Evolutionary conservation across 2,329 filamentous ascomycete species (phyloP).

Genomic region (Microdochium bolleyi): DNA sequence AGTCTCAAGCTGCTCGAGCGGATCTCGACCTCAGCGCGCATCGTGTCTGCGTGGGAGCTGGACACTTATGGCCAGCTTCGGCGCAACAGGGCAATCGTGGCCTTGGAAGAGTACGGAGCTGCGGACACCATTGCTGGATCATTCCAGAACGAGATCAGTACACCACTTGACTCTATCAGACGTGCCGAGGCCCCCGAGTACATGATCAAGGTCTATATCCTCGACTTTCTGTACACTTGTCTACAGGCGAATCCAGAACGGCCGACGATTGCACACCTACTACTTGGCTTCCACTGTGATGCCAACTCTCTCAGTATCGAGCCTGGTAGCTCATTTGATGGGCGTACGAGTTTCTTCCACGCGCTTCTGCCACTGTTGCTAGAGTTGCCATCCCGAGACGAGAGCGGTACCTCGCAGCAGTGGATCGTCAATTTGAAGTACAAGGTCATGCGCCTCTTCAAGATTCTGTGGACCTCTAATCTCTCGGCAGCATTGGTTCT

Average conservation of each 20-base stretch:
- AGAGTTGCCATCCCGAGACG: slow-evolving; percentile 57
- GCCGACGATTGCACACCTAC: slow-evolving; percentile 81
- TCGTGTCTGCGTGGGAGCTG: slow-evolving; percentile 61
- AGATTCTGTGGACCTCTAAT: slow-evolving; percentile 75
- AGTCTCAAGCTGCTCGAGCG: slow-evolving; percentile 80
- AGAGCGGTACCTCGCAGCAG: slow-evolving; percentile 47
- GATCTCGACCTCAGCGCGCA: slow-evolving; percentile 74
- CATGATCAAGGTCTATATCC: slow-evolving; percentile 72
- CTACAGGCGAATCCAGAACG: slow-evolving; percentile 65
- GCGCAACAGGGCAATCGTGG: slow-evolving; percentile 78
- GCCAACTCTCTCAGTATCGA: slow-evolving; percentile 62
- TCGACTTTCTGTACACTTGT: slow-evolving; percentile 80
- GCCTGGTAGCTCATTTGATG: slow-evolving; percentile 61
- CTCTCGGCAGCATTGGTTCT: slow-evolving; percentile 70
- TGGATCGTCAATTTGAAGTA: slow-evolving; percentile 66
- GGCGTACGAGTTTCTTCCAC: slow-evolving; percentile 74
- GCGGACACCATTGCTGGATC: slow-evolving; percentile 71
- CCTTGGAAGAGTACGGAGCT: slow-evolving; percentile 76
- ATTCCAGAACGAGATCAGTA: slow-evolving; percentile 60
- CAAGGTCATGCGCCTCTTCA: slow-evolving; percentile 64
- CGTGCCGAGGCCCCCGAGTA: slow-evolving; percentile 66
- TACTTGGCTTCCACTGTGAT: slow-evolving; percentile 80
- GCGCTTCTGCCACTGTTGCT: slow-evolving; percentile 65
- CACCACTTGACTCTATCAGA: slow-evolving; percentile 64
- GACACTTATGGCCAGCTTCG: slow-evolving; percentile 54